phyloP scores from a whole-genome alignment of 2,329 filamentous ascomycete genomes.

The Mycocentrospora acerina region DNA sequence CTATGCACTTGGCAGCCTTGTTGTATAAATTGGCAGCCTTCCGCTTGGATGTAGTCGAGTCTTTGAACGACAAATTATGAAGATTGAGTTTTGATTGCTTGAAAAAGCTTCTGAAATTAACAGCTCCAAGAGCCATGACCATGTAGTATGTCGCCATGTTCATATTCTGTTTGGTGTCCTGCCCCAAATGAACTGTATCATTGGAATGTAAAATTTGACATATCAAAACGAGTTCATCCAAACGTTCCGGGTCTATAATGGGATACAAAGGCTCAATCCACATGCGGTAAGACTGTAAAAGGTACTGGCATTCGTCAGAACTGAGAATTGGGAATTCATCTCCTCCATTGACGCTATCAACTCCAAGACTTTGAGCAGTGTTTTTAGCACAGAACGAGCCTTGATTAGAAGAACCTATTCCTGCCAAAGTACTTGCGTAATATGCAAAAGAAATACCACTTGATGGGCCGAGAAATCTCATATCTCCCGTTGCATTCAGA shows the following conservation, averaged over 20 bases:
- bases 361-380: background rate
- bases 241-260: background rate
- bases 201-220: background rate
- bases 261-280: conserved; percentile 1
- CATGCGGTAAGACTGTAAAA: background rate
- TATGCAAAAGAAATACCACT: conserved; percentile 6
- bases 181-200: background rate
- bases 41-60: too few species aligned
- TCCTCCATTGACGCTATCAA: too few species aligned
- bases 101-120: background rate
- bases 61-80: background rate
- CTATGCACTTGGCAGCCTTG: background rate
- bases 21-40: too few species aligned
- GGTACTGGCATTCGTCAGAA: background rate
- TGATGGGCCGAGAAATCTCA: conserved; percentile 4
- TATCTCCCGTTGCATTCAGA: conserved; percentile 6
- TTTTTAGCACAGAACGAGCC: background rate
- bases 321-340: background rate
- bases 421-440: conserved; percentile 1
- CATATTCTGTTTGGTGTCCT: background rate
- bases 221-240: background rate
- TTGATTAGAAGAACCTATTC: background rate
- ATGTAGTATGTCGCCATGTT: background rate
- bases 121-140: conserved; percentile 1
- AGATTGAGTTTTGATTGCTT: background rate